These are phyloP conservation scores for Suillus variegatus DNA, from an alignment of 768 basidiomycete species.

Conservation along the genomic window DNA sequence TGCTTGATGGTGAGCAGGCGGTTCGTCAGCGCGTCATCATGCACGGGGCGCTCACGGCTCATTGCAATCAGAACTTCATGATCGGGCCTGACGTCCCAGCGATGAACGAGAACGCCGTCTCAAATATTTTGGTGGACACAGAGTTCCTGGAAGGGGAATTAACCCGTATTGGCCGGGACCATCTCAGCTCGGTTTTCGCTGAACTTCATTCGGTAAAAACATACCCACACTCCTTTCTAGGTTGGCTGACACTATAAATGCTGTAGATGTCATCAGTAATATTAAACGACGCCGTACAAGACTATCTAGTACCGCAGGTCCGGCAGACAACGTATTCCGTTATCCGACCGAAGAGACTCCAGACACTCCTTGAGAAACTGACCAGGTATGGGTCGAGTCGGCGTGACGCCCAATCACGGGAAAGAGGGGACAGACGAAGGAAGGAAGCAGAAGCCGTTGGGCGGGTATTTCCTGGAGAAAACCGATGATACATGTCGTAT, in stretches of 20 bases:
- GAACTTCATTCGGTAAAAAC: slow-evolving; percentile 71
- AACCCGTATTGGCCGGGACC: slow-evolving; percentile 67
- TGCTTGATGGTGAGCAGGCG: slow-evolving; percentile 74
- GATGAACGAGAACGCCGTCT: slow-evolving; percentile 89
- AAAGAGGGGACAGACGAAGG: slow-evolving; percentile 69
- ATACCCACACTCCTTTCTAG: slow-evolving; percentile 24
- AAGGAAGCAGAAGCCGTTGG: slow-evolving; percentile 81
- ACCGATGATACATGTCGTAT: slow-evolving; percentile 38
- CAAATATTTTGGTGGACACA: slow-evolving; percentile 83
- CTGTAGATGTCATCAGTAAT: slow-evolving; percentile 71
- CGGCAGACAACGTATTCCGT: slow-evolving; percentile 66
- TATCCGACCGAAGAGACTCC: slow-evolving; percentile 72
- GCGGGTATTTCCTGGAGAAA: slow-evolving; percentile 70
- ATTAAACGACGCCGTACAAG: slow-evolving; percentile 70
- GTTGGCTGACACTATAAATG: slow-evolving; percentile 10
- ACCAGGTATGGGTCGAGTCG: slow-evolving; percentile 65
- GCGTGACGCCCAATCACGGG: slow-evolving; percentile 58
- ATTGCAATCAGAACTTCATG: slow-evolving; percentile 62
- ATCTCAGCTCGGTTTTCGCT: slow-evolving; percentile 70
- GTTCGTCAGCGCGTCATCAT: background rate
- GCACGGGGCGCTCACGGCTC: background rate
- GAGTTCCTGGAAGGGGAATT: slow-evolving; percentile 90
- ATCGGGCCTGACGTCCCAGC: slow-evolving; percentile 70
- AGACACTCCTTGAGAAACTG: slow-evolving; percentile 77
- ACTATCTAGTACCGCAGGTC: slow-evolving; percentile 72